Base-by-base conservation (phyloP, 1,139 yeast species). In the Scheffersomyces parashehatae region DNA sequence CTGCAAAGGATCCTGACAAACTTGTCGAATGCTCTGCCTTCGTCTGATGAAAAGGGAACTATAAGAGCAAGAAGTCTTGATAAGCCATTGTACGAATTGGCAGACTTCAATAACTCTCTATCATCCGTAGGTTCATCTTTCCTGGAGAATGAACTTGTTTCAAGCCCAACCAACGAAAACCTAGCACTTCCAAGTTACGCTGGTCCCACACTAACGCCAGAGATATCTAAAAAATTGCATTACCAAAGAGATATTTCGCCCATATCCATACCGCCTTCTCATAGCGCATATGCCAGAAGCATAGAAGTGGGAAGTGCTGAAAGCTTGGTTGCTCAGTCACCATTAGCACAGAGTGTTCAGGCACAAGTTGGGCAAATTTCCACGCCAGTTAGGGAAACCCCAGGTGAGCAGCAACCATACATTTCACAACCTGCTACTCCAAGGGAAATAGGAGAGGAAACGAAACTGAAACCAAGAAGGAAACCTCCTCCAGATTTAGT, bases 401-500 rank as follows among this genome's bases (percentile, higher is more conserved):
- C 20, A 20, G 24, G 11, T 14, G 35, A 31, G 10, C 10, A 15
- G n/a, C n/a, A 15, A 5, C 9, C 8, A 10, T 20, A 20, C 26
- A 20, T 3, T 20, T 20, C 26, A 20, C 26, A 20, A 20, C 26
- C 26, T 6, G 26, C 26, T 5, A 20, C 26, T 6, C 26, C 26
- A 3, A 20, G 26, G 7, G 26, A 20, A 6, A 20, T 20, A 20
- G 26, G 26, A 20, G 35, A 31, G 5, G 35, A 24, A 29, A 26
- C 28, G 9, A 44, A 45, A 40, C 4, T 30, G 10, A 50, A 47
- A 30, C 54, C 54, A 1, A 59, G 59, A 16, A 46, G 64, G 14
- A 59, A 57, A 34, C 62, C 62, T 3, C 64, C 64, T 1, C 63
- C 62, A 11, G 48, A 43, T 12, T 20, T 31, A 11, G 35, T 14